Evolutionary conservation across 345 rosid genomes (phyloP).

Genomic region (Gossypium turneri): DNA sequence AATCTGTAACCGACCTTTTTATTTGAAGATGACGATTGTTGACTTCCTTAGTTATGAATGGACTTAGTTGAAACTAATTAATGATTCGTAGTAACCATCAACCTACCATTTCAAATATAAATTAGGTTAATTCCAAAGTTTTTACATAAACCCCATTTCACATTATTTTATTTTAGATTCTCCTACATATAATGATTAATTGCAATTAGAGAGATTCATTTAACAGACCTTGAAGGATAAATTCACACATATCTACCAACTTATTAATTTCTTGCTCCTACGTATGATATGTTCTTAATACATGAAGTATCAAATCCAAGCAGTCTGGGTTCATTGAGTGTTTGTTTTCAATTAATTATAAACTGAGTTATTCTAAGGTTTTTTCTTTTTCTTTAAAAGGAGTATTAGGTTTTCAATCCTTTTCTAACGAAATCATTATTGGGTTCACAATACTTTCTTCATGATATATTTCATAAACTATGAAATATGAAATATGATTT

Average conservation of each 20-base stretch:
- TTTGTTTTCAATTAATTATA: too few species aligned
- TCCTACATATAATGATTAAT: too few species aligned
- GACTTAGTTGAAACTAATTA: not conserved
- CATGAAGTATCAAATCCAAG: too few species aligned
- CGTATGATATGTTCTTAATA: too few species aligned
- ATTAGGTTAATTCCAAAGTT: not conserved
- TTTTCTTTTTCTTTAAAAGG: too few species aligned
- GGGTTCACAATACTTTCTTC: not conserved
- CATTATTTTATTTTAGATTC: not conserved
- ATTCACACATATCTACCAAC: too few species aligned
- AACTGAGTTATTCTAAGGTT: not conserved
- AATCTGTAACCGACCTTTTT: not conserved
- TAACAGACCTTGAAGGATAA: too few species aligned
- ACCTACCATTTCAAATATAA: not conserved
- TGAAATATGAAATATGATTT: slow-evolving; percentile 16
- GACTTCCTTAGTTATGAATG: not conserved
- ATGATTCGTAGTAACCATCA: not conserved
- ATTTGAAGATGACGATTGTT: not conserved
- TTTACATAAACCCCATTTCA: not conserved
- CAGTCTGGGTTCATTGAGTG: too few species aligned
- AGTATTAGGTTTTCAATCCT: too few species aligned
- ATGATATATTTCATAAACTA: not conserved
- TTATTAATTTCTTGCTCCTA: too few species aligned
- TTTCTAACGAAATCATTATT: not conserved
- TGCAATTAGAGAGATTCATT: too few species aligned